Conservation (phyloP, 176 grass and related monocot genomes). For the Puya raimondii region DNA sequence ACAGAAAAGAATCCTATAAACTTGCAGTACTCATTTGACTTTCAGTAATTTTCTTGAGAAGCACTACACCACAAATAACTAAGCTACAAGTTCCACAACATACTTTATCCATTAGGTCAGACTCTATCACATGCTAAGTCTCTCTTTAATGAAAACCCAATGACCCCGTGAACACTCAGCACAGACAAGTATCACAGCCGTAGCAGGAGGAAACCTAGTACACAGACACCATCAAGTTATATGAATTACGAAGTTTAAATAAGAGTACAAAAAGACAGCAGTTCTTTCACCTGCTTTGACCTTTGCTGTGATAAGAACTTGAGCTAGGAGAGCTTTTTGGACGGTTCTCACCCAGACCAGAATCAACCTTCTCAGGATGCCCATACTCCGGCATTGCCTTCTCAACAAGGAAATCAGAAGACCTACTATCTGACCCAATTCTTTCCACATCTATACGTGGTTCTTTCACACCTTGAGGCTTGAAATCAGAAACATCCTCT, state of each 20-base stretch:
- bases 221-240: too few species aligned
- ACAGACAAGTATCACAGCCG: too few species aligned
- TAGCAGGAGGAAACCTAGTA: too few species aligned
- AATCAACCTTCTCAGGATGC: constrained; percentile 54
- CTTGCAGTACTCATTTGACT: too few species aligned
- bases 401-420: constrained; percentile 41
- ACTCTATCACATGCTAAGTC: too few species aligned
- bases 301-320: constrained; percentile 60
- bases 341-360: constrained; percentile 55
- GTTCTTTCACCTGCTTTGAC: constrained; percentile 61
- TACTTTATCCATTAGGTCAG: too few species aligned
- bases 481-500: constrained; percentile 47
- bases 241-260: not conserved
- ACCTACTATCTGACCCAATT: constrained; percentile 37
- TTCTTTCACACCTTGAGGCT: constrained; percentile 35
- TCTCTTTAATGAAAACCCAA: too few species aligned
- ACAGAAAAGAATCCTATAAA: too few species aligned
- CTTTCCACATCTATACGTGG: constrained; percentile 55
- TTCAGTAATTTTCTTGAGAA: too few species aligned
- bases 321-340: constrained; percentile 52
- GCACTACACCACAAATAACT: too few species aligned
- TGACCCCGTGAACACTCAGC: too few species aligned
- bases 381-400: constrained; percentile 51
- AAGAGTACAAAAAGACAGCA: not conserved
- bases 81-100: too few species aligned